Evolutionary conservation across 345 rosid species (phyloP), one percentile per base, ranked within the genome.

Genomic region (Schrenkiella parvula): DNA sequence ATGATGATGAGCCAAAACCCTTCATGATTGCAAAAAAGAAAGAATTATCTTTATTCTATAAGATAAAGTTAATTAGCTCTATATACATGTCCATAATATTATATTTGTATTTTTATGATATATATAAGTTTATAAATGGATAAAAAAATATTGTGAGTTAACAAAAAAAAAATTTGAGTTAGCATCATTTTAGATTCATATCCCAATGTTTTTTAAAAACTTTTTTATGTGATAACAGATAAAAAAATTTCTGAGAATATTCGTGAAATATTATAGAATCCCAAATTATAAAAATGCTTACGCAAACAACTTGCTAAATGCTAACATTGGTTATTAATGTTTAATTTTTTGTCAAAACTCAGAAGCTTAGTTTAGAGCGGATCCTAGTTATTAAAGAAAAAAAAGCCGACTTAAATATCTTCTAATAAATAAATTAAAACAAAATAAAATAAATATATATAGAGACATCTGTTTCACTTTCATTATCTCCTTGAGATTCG

Each of bases 1-100:
- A 6, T 47, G 31, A 76, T 70, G 61, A 70, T 76, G 66, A 47
- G 29, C 52, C 74, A 68, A 53, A 68, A 25, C 58, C 63, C 57
- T 17, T 34, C 26, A 23, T 68, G 26, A 75, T 47, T n/a, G 6
- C 11, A 17, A 28, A 41, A 23, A 4, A 31, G 4, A 2, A n/a
- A n/a, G n/a, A n/a, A n/a, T n/a, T n/a, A n/a, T n/a, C n/a, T n/a
- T n/a, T n/a, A n/a, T n/a, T n/a, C n/a, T n/a, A n/a, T 19, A 64
- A n/a, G 21, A 6, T 15, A 43, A 15, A 15, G 19, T 15, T 6
- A 43, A 15, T 15, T 8, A 43, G 21, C 48, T 43, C 3, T 6
- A 15, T 15, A 43, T 6, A 43, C 19, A 15, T 43, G 10, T 9
- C 17, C 46, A 5, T 0, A 2, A 43, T 6, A 15, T 6, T 1